Evolutionary conservation across 1,284 basidiomycete species (phyloP).

Genomic region (Polyporus tsugae): DNA sequence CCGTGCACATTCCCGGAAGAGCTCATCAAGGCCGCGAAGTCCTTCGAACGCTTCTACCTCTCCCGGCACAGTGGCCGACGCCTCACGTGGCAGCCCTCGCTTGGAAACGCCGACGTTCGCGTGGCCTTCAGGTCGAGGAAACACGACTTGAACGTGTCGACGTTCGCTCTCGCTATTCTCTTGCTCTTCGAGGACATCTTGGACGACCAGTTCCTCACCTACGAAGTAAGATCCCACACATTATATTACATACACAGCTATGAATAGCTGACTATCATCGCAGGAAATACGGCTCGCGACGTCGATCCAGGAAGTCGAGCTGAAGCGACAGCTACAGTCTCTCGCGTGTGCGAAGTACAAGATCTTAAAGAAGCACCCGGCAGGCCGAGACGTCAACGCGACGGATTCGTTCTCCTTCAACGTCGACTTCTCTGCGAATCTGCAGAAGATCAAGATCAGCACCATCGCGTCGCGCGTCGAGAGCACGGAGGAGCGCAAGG

Average conservation of each 20-base stretch:
- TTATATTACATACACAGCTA: background rate
- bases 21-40: conserved; percentile 71
- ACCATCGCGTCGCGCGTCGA: conserved; percentile 91
- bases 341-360: conserved; percentile 98
- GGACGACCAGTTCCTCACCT: conserved; percentile 77
- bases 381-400: conserved; percentile 81
- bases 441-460: conserved; percentile 95
- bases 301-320: conserved; percentile 77
- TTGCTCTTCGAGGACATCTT: conserved; percentile 84
- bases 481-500: conserved; percentile 86
- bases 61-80: conserved; percentile 90
- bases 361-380: conserved; percentile 91
- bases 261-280: background rate
- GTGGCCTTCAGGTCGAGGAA: conserved; percentile 82
- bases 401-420: conserved; percentile 94
- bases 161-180: conserved; percentile 89
- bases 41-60: conserved; percentile 93
- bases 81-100: conserved; percentile 93
- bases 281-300: conserved; percentile 81
- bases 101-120: conserved; percentile 92
- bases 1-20: conserved; percentile 74
- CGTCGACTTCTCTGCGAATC: conserved; percentile 75
- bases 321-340: conserved; percentile 93
- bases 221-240: conserved; percentile 58
- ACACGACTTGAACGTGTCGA: conserved; percentile 95